Evolutionary conservation across 441 rosid genomes (phyloP).

Genomic region (Syzygium malaccense): DNA sequence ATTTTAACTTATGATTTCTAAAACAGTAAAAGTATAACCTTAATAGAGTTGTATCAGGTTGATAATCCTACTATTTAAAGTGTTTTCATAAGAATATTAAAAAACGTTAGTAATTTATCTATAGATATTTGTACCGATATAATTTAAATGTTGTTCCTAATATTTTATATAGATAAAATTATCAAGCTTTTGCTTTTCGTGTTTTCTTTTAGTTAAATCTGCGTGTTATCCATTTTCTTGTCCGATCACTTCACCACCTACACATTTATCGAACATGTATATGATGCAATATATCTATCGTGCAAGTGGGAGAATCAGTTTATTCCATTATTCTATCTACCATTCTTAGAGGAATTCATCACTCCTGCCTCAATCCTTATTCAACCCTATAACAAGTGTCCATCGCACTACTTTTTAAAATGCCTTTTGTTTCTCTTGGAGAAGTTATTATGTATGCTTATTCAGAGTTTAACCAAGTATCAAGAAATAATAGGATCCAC

Average conservation of each 20-base stretch:
- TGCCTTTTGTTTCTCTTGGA: neutral
- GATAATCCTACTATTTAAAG: neutral
- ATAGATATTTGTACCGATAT: neutral
- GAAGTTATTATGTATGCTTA: neutral
- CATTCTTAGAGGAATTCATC: neutral
- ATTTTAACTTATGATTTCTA: neutral
- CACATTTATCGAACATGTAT: neutral
- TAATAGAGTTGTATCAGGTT: neutral
- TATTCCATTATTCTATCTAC: neutral
- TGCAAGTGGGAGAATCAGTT: neutral
- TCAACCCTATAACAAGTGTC: neutral
- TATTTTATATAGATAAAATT: neutral
- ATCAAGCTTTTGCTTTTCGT: neutral
- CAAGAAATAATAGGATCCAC: neutral
- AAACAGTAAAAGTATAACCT: neutral
- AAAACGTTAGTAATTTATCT: neutral
- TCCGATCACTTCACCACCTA: neutral
- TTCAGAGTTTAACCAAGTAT: neutral
- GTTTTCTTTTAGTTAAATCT: neutral
- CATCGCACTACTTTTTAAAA: neutral
- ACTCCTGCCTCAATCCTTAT: neutral
- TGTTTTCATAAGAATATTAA: neutral
- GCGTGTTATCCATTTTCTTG: neutral
- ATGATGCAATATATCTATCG: neutral
- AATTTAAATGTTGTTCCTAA: neutral